phyloP scores from a whole-genome alignment of 2,329 filamentous ascomycete genomes.

The Seiridium cupressi region DNA sequence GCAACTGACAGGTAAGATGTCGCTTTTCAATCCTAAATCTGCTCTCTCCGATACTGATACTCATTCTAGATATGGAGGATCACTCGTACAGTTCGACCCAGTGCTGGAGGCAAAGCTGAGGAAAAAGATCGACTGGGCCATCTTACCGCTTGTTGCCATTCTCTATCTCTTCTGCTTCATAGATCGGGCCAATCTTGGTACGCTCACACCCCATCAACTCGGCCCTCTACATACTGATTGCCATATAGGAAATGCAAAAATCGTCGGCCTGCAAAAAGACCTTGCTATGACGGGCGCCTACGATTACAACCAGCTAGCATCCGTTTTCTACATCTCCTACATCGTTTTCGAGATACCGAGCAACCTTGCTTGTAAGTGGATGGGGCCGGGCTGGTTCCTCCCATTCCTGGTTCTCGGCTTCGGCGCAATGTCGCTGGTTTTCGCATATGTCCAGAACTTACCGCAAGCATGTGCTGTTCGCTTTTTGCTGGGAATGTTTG shows the following conservation, averaged over 20 bases:
- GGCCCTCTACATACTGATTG: constrained; percentile 4
- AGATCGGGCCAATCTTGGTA: constrained; percentile 67
- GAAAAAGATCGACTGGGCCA: constrained; percentile 60
- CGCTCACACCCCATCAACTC: constrained; percentile 8
- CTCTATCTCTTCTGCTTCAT: constrained; percentile 72
- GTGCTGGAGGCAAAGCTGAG: constrained; percentile 55
- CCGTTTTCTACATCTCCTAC: constrained; percentile 71
- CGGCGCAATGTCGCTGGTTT: constrained; percentile 61
- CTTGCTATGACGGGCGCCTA: constrained; percentile 53
- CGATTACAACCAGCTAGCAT: constrained; percentile 68
- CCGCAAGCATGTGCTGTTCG: constrained; percentile 56
- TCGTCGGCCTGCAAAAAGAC: constrained; percentile 64
- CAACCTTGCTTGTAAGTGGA: constrained; percentile 67
- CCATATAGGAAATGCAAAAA: constrained; percentile 59
- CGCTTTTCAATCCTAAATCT: no score
- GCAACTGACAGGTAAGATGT: constrained; percentile 44
- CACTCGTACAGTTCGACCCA: constrained; percentile 53
- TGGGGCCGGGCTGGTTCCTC: constrained; percentile 72
- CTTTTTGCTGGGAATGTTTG: constrained; percentile 67
- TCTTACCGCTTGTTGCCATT: constrained; percentile 61
- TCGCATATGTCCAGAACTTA: constrained; percentile 61
- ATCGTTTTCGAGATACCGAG: constrained; percentile 71
- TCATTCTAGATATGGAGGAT: constrained; percentile 41
- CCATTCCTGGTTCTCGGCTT: constrained; percentile 62
- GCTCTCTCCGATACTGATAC: neutral